These are phyloP conservation scores for Microcyclosporella mali DNA, from an alignment of 2,329 filamentous ascomycete species.

Conservation along the genomic window DNA sequence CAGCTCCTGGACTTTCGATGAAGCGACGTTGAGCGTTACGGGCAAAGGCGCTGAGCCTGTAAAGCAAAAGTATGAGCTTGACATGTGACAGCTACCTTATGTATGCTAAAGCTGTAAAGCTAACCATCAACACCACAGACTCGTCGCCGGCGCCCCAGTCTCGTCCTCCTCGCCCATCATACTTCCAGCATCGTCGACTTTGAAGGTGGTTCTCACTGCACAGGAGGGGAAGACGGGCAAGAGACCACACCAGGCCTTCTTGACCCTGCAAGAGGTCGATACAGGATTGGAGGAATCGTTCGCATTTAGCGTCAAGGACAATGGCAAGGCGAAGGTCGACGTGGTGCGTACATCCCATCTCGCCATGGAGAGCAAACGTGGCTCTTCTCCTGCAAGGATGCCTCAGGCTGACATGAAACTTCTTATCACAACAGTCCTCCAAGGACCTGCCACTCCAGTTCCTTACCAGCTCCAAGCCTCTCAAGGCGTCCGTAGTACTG, in stretches of 20 bases:
- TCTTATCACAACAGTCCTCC: slow-evolving; percentile 55
- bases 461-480: slow-evolving; percentile 58
- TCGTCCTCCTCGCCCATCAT: slow-evolving; percentile 43
- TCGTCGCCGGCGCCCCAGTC: slow-evolving; percentile 51
- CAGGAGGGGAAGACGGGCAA: slow-evolving; percentile 72
- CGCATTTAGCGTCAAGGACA: slow-evolving; percentile 75
- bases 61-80: slow-evolving; percentile 51
- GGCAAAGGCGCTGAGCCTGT: slow-evolving; percentile 50
- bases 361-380: background rate
- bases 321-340: slow-evolving; percentile 76
- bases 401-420: slow-evolving; percentile 6
- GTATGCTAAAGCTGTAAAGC: background rate
- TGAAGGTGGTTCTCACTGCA: slow-evolving; percentile 77
- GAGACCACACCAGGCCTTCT: slow-evolving; percentile 89
- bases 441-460: slow-evolving; percentile 86
- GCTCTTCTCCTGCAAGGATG: slow-evolving; percentile 1
- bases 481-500: slow-evolving; percentile 76
- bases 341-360: slow-evolving; percentile 55
- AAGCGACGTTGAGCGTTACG: slow-evolving; percentile 61
- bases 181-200: slow-evolving; percentile 61
- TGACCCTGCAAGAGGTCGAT: slow-evolving; percentile 67
- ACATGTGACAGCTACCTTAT: background rate
- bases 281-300: slow-evolving; percentile 83
- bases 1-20: slow-evolving; percentile 65
- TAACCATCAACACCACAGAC: slow-evolving; percentile 24